These are phyloP conservation scores for Phytophthora hybrid DNA, from an alignment of 352 stramenopile species.

Conservation along the genomic window DNA sequence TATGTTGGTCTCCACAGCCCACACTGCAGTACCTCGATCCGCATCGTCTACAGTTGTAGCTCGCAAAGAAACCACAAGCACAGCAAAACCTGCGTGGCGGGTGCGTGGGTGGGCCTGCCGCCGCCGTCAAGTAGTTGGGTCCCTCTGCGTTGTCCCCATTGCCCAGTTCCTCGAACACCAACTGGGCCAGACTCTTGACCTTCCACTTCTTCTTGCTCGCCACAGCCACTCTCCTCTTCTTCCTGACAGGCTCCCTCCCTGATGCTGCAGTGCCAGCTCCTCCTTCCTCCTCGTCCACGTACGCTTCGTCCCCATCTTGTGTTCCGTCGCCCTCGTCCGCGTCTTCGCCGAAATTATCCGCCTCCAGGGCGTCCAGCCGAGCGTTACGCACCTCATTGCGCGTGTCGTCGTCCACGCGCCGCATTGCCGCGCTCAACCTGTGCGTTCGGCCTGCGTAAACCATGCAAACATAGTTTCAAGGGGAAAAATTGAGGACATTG, in stretches of 20 bases:
- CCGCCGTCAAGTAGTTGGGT: conserved; percentile 82
- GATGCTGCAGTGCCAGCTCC: conserved; percentile 9
- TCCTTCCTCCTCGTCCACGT: conserved; percentile 75
- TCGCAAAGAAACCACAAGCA: conserved; percentile 85
- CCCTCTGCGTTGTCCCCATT: conserved; percentile 25
- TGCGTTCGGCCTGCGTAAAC: conserved; percentile 62
- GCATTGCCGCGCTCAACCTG: conserved; percentile 86
- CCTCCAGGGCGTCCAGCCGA: conserved; percentile 88
- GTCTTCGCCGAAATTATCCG: conserved; percentile 89
- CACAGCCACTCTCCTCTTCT: conserved; percentile 45
- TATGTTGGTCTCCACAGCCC: conserved; percentile 87
- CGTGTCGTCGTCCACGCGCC: conserved; percentile 85
- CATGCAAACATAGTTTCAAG: conserved; percentile 19
- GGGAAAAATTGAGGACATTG: background rate
- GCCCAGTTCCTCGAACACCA: conserved; percentile 87
- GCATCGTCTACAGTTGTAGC: conserved; percentile 78
- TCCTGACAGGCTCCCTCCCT: conserved; percentile 33
- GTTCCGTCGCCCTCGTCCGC: conserved; percentile 58
- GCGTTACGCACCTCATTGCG: conserved; percentile 84
- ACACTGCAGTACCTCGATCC: conserved; percentile 77
- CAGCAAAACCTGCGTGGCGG: conserved; percentile 86
- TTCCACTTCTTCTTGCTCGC: conserved; percentile 65
- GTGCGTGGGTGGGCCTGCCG: conserved; percentile 60
- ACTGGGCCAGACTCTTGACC: conserved; percentile 89
- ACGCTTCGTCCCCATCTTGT: conserved; percentile 52